These are phyloP conservation scores for Zopfia rhizophila DNA, from an alignment of 2,329 filamentous ascomycete species.

Conservation along the genomic window DNA sequence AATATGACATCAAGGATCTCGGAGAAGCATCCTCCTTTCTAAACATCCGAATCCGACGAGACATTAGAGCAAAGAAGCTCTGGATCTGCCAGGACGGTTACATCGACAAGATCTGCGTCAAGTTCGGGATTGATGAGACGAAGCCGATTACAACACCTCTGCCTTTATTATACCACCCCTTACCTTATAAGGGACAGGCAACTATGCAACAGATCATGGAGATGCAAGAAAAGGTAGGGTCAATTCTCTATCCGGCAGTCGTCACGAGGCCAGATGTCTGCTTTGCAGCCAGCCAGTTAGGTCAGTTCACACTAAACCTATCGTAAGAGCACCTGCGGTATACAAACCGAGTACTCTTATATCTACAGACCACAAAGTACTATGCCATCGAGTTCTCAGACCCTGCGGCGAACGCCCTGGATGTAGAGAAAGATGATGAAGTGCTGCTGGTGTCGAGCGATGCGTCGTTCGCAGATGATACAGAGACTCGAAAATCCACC, in stretches of 20 bases:
- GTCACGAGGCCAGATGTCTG: slow-evolving; percentile 11
- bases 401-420: slow-evolving; percentile 1
- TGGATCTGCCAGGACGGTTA: slow-evolving; percentile 15
- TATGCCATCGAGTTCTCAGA: slow-evolving; percentile 12
- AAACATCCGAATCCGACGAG: slow-evolving; percentile 11
- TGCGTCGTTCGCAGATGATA: slow-evolving; percentile 23
- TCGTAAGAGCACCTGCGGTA: slow-evolving; percentile 11
- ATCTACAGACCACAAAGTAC: slow-evolving; percentile 16
- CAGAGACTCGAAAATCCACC: slow-evolving; percentile 8
- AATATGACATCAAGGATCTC: slow-evolving; percentile 18
- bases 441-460: slow-evolving; percentile 13
- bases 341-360: slow-evolving; percentile 8
- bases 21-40: slow-evolving; percentile 15
- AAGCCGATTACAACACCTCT: slow-evolving; percentile 11
- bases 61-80: slow-evolving; percentile 13
- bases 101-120: slow-evolving; percentile 14
- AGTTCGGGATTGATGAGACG: slow-evolving; percentile 10
- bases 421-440: slow-evolving; percentile 14
- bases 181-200: slow-evolving; percentile 4
- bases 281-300: slow-evolving; percentile 12
- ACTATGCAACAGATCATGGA: slow-evolving; percentile 13
- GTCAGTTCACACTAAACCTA: slow-evolving; percentile 12
- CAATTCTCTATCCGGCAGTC: slow-evolving; percentile 18
- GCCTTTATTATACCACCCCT: slow-evolving; percentile 7
- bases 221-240: slow-evolving; percentile 16